A percentile compares a stretch with the other conserved stretches of the same genome.
Evolutionary conservation across 2,329 filamentous ascomycete genomes (phyloP).

Genomic region (Aspergillus ochraceoroseus): DNA sequence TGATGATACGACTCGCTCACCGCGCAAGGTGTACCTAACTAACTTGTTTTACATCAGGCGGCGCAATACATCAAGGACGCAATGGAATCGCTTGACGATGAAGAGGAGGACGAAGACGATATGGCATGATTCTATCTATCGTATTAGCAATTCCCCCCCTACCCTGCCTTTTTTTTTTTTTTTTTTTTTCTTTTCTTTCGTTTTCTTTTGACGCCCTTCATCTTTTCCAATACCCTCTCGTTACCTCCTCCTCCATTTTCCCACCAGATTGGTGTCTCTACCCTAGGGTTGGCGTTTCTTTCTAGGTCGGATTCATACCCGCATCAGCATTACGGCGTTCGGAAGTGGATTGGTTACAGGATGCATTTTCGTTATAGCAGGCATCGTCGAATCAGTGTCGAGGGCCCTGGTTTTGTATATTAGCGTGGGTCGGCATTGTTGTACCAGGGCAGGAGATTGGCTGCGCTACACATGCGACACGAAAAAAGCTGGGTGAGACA

Average conservation of each 20-base stretch:
- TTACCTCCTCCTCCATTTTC: neutral
- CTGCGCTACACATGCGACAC: conserved; percentile 7
- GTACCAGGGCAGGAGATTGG: conserved; percentile 14
- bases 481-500: conserved; percentile 18
- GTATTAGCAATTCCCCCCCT: conserved; percentile 14
- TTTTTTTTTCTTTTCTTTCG: conserved; percentile 4
- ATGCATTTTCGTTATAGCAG: conserved; percentile 27
- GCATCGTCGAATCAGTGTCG: conserved; percentile 20
- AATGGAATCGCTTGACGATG: conserved; percentile 79
- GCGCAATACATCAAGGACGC: conserved; percentile 93
- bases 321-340: conserved; percentile 28
- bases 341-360: conserved; percentile 25
- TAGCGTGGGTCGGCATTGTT: conserved; percentile 30
- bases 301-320: conserved; percentile 18
- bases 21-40: too few relatives aligned
- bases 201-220: conserved; percentile 2
- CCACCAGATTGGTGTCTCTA: conserved; percentile 8
- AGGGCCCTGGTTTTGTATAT: conserved; percentile 35
- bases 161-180: conserved; percentile 19
- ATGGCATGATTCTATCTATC: conserved; percentile 37
- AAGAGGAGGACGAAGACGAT: conserved; percentile 57
- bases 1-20: conserved; percentile 13
- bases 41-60: conserved; percentile 53
- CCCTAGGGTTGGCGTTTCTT: conserved; percentile 21
- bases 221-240: neutral